Evolutionary conservation across 2,329 filamentous ascomycete genomes (phyloP), one percentile per base, ranked within the genome.

Genomic region (Aureobasidium sp.): DNA sequence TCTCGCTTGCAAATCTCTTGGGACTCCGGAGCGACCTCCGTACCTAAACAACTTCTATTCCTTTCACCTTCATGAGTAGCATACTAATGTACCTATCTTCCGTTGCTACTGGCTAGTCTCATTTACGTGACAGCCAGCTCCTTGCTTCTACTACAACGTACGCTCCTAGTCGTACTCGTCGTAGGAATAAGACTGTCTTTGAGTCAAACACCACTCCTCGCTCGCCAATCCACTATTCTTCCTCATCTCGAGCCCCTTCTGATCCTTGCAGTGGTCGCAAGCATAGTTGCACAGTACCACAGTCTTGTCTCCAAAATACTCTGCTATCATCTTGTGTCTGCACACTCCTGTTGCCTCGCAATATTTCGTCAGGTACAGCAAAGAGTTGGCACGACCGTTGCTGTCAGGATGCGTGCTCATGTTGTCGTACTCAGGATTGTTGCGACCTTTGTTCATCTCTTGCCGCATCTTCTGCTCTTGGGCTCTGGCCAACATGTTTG

Each of bases 261-360:
- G 65, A 69, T 79, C 77, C 67, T 79, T 80, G 62, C 76, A 75
- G 72, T 73, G 78, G 68, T 81, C 78, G 63, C 78, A 81, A 52
- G 78, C 78, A 71, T 71, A 79, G 24, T 77, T 73, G 65, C 78
- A 81, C 50, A 64, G 63, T 9, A 62, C 65, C 7, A 40, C 62
- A 12, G 57, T 59, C 31, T 56, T n/a, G 52, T 93, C 89, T 2
- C 88, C 89, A 75, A 94, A 96, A 70, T 94, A 93, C 54, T 81
- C 80, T 66, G 84, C 86, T 61, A 96, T 90, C 27, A 86, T 73
- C 52, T 82, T 81, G 70, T 97, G 93, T 52, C 91, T 82, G 70
- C 93, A 97, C 12, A 77, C 76, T 12, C 77, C 79, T 0, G 85
- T 88, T 61, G 84, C 83, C 74, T 97, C 93, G 72, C 92, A 96